A percentile compares a stretch with the other conserved stretches of the same genome.
phyloP scores from a whole-genome alignment of 2,329 filamentous ascomycete genomes.

The Epichloe uncinata region DNA sequence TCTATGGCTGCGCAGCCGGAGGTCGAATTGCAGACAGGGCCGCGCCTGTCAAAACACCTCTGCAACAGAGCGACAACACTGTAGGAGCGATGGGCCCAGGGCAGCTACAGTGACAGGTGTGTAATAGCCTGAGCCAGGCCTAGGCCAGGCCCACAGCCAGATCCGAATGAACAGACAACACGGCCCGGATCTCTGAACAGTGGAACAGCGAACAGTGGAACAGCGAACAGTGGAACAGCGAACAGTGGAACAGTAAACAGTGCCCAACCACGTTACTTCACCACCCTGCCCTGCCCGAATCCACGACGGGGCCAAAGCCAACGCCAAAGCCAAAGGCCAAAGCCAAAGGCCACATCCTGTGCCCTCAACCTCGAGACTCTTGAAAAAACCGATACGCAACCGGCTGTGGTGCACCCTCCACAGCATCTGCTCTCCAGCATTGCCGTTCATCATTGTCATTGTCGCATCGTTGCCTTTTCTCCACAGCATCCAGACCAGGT shows the following conservation, averaged over 20 bases:
- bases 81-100: no score
- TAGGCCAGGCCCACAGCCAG: no score
- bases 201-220: no score
- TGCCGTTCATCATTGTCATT: neutral
- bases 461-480: neutral
- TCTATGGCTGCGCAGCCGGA: neutral
- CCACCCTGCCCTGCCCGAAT: conserved; percentile 1
- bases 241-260: no score
- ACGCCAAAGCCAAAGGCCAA: neutral
- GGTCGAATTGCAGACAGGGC: neutral
- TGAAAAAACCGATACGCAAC: neutral
- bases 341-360: neutral
- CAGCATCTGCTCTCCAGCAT: neutral
- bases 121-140: no score
- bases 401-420: neutral
- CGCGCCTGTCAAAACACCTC: neutral
- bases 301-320: neutral
- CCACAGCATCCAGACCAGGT: neutral
- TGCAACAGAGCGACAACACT: neutral
- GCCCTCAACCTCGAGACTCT: neutral
- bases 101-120: no score
- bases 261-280: neutral
- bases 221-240: no score
- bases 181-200: no score
- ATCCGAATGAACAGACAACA: no score